Evolutionary conservation across 345 rosid genomes (phyloP).

Genomic region (Lagerstroemia speciosa): DNA sequence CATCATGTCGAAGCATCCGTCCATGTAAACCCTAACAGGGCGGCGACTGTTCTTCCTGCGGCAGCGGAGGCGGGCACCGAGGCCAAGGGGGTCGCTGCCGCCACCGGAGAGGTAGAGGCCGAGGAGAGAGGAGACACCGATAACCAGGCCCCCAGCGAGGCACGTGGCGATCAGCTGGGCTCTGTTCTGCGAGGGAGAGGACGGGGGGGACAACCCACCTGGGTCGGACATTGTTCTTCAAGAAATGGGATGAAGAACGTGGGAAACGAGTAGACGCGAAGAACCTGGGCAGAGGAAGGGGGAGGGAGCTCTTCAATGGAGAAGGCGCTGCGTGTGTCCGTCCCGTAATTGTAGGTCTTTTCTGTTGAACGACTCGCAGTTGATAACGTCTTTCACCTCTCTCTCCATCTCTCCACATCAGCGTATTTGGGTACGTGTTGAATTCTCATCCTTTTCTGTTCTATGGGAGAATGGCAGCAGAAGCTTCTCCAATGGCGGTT

Average conservation of each 20-base stretch:
- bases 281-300: too few relatives aligned
- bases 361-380: background rate
- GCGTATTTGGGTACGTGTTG: too few relatives aligned
- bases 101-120: conserved; percentile 21
- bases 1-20: conserved; percentile 82
- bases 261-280: too few relatives aligned
- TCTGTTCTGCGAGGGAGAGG: conserved; percentile 26
- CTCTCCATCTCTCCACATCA: background rate
- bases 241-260: background rate
- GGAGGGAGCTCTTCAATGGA: background rate
- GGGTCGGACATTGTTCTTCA: conserved; percentile 6
- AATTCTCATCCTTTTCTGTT: background rate
- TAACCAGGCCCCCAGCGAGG: conserved; percentile 42
- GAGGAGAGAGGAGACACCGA: conserved; percentile 28
- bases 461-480: background rate
- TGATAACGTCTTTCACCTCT: background rate
- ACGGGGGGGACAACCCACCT: conserved; percentile 10
- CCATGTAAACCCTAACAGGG: conserved; percentile 64
- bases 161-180: conserved; percentile 25
- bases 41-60: conserved; percentile 34
- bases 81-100: conserved; percentile 2
- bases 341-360: background rate
- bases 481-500: background rate
- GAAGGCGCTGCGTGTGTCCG: background rate
- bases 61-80: conserved; percentile 13